Conservation (phyloP, 2,329 filamentous ascomycete species). For the Pezicula rhizophila region DNA sequence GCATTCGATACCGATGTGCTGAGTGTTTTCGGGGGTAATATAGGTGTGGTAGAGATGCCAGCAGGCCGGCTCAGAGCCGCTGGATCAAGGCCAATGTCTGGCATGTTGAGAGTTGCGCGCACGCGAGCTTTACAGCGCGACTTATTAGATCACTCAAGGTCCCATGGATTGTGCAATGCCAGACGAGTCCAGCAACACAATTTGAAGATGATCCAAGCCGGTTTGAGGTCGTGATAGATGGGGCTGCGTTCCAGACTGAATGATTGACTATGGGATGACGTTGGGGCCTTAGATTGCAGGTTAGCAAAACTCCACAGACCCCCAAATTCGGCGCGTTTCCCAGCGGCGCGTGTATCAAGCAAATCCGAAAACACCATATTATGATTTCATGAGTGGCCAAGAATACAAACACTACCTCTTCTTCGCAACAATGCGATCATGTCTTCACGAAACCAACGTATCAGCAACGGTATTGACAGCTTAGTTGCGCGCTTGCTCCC, state of each 20-base stretch:
- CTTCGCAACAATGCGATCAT: constrained; percentile 25
- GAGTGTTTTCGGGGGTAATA: constrained; percentile 52
- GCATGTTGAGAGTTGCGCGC: constrained; percentile 40
- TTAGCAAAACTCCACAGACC: not conserved
- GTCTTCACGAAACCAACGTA: constrained; percentile 46
- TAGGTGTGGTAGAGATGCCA: constrained; percentile 51
- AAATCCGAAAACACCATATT: not conserved
- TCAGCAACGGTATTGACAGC: constrained; percentile 73
- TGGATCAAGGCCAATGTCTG: constrained; percentile 66
- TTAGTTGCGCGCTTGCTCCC: constrained; percentile 72
- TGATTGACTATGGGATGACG: constrained; percentile 1
- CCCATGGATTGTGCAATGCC: constrained; percentile 21
- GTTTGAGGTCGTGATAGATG: constrained; percentile 15
- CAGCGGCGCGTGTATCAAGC: not conserved
- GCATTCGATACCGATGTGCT: constrained; percentile 43
- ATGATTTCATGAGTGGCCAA: not conserved
- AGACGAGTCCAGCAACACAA: constrained; percentile 17
- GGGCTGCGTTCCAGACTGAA: not conserved
- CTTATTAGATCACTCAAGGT: constrained; percentile 13
- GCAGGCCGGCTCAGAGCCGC: constrained; percentile 60
- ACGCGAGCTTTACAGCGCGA: constrained; percentile 21
- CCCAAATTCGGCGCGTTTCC: not conserved
- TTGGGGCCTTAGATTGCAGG: not conserved
- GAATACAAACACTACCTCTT: not conserved
- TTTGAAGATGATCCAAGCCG: constrained; percentile 15